Base-by-base conservation (phyloP, 192 early-diverging fungal genomes). In the Entomortierella beljakovae region DNA sequence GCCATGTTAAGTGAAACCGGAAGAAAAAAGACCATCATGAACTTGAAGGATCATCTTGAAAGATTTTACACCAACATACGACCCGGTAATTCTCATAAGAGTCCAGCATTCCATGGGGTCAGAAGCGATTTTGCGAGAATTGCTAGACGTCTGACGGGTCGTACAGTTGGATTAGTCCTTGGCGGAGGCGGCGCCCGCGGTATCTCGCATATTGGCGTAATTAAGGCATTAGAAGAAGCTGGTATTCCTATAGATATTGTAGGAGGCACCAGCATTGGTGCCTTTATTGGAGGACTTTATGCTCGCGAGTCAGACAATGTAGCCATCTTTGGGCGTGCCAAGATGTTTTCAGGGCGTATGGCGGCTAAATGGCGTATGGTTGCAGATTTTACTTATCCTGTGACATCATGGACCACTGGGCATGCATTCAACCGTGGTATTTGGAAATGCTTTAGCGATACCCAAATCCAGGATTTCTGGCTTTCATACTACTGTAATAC, bases 391-490 rank as follows among this genome's bases (percentile, higher is more conserved):
- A 99, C 98, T 0, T 99, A 98, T 73, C 98, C 98, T 6, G 87
- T 94, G 15, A 93, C 96, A 6, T 91, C 94, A 20, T 92, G 95
- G 85, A 94, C 95, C 46, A 95, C 95, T 9, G 89, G 95, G 43
- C 94, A 97, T 81, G 95, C 95, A 71, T 97, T 99, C 81, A 99
- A 99, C 80, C 90, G 98, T 16, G 91, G 89, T 31, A 91, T 99
- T 54, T 98, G 95, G 95, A 99, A 97, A 80, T 93, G 94, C 56
- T 96, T 99, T 66, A 85, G 82, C 15, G 94, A 99, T 56, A 91
- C 92, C 6, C 93, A 95, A 59, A 98, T 99, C 57, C 97, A 99
- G 84, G 98, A 99, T 59, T 90, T 96, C 79, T 99, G 98, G 98
- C 77, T 99, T 28, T 92, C 97, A 0, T 99, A 95, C 66, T 99